Base-by-base conservation (phyloP, 805 yeast genomes). In the Maudiozyma turicensis region DNA sequence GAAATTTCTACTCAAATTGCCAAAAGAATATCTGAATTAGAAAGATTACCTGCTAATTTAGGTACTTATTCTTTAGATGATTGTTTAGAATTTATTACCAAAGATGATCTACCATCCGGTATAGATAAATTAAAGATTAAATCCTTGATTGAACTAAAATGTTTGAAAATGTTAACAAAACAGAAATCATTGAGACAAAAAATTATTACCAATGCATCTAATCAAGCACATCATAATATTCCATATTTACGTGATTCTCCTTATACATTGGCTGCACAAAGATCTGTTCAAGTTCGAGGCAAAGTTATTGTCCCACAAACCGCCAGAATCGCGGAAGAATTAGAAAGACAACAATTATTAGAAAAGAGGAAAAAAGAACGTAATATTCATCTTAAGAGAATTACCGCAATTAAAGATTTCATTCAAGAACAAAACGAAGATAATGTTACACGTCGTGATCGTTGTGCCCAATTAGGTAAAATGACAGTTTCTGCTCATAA, bases 281-380 rank as follows among this genome's bases (percentile, higher is more conserved):
- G 95, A 60, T 77, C 86, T 0, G 75, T 79, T 50, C 81, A 81
- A 59, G 72, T 84, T 14, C 76, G 87, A 61, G 80, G 80, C 34
- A 86, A 84, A 61, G 75, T 82, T 47, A 80, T 79, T 51, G 83
- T 84, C 32, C 80, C 82, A 15, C 85, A 84, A 58, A 86, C 95
- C 1, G 84, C 87, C 5, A 73, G 82, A 52, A 69, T 86, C 43
- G 89, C 90, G 4, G 84, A 81, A 62, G 86, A 84, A 60, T 70
- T 86, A 50, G 88, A 84, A 58, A 84, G 81, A 60, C 83, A 82
- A 58, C 84, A 83, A 61, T 73, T 76, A 53, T 66, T 77, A 48
- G 91, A 85, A 57, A 75, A 75, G 53, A 72, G 73, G 48, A 72
- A 73, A 54, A 55, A 72, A 33, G 80, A 79, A 54, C 76, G 75